Conservation (phyloP, 805 yeast species). For the Starmera dryadoides region DNA sequence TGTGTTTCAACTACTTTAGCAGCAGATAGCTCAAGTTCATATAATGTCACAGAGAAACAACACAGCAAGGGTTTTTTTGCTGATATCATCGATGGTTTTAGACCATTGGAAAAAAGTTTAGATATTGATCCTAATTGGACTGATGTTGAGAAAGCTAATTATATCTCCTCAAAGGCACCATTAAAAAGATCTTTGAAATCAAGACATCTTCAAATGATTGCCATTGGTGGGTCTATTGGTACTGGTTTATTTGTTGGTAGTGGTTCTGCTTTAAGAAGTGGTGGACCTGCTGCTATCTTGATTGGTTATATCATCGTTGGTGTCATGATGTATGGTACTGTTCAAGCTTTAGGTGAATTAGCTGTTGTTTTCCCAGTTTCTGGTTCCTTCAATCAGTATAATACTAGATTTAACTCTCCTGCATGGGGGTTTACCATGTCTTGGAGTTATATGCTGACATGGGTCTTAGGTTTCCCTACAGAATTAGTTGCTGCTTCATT, state of each 20-base stretch:
- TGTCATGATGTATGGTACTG: slow-evolving; percentile 45
- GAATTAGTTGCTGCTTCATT: slow-evolving; percentile 50
- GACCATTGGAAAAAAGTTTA: too few relatives aligned
- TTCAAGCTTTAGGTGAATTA: slow-evolving; percentile 44
- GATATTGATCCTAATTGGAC: slow-evolving; percentile 19
- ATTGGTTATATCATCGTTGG: slow-evolving; percentile 46
- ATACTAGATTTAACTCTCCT: slow-evolving; percentile 41
- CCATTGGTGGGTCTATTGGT: slow-evolving; percentile 63
- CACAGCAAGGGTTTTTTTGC: too few relatives aligned
- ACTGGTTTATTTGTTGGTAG: slow-evolving; percentile 59
- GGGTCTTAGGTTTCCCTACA: slow-evolving; percentile 43
- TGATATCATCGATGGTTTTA: too few relatives aligned
- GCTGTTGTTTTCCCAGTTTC: slow-evolving; percentile 40
- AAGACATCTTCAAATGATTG: slow-evolving; percentile 54
- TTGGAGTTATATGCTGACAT: slow-evolving; percentile 42
- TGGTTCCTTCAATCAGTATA: slow-evolving; percentile 39
- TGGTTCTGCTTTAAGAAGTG: slow-evolving; percentile 43
- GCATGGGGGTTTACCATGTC: slow-evolving; percentile 43
- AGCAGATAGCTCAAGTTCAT: too few relatives aligned
- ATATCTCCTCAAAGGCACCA: slow-evolving; percentile 42
- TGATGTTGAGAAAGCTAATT: slow-evolving; percentile 31
- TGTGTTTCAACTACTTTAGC: too few relatives aligned
- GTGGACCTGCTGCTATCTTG: slow-evolving; percentile 57
- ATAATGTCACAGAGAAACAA: too few relatives aligned
- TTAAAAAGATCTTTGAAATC: slow-evolving; percentile 41